Percentiles rank a stretch among this genome's conserved stretches.
Conservation (phyloP, 2,329 filamentous ascomycete genomes). For the Fusarium sp. region DNA sequence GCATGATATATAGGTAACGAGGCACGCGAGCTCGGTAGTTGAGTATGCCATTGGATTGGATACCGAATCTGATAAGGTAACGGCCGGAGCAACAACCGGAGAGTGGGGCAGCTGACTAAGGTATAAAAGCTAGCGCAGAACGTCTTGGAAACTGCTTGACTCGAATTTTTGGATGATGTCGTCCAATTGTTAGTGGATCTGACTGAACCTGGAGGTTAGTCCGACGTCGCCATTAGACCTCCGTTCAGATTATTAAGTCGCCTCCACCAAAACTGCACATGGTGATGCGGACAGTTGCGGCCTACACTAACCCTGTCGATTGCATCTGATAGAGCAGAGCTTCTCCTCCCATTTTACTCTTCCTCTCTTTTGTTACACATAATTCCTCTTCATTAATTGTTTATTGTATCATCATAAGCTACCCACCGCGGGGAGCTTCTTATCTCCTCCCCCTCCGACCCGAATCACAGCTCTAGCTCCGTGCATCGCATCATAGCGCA, state of each 20-base stretch:
- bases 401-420: slow-evolving; percentile 19
- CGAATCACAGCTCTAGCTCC: slow-evolving; percentile 33
- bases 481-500: slow-evolving; percentile 9
- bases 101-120: slow-evolving; percentile 34
- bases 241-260: slow-evolving; percentile 46
- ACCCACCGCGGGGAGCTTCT: slow-evolving; percentile 45
- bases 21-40: slow-evolving; percentile 34
- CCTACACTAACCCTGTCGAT: slow-evolving; percentile 28
- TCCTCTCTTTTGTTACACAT: slow-evolving; percentile 6
- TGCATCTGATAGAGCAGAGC: slow-evolving; percentile 25
- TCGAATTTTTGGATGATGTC: slow-evolving; percentile 48
- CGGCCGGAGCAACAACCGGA: slow-evolving; percentile 15
- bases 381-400: slow-evolving; percentile 33
- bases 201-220: slow-evolving; percentile 17
- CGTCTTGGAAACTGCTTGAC: slow-evolving; percentile 41
- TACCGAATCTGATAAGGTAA: slow-evolving; percentile 36
- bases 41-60: slow-evolving; percentile 14
- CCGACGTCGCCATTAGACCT: slow-evolving; percentile 44
- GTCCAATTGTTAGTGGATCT: slow-evolving; percentile 21
- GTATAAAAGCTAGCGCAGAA: slow-evolving; percentile 8
- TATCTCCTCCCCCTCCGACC: slow-evolving; percentile 14
- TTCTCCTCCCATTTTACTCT: slow-evolving; percentile 6
- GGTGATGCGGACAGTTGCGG: slow-evolving; percentile 50
- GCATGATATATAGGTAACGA: not conserved
- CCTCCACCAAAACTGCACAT: slow-evolving; percentile 43